Conservation (phyloP, 257 asterid species). For the Sherardia arvensis region DNA sequence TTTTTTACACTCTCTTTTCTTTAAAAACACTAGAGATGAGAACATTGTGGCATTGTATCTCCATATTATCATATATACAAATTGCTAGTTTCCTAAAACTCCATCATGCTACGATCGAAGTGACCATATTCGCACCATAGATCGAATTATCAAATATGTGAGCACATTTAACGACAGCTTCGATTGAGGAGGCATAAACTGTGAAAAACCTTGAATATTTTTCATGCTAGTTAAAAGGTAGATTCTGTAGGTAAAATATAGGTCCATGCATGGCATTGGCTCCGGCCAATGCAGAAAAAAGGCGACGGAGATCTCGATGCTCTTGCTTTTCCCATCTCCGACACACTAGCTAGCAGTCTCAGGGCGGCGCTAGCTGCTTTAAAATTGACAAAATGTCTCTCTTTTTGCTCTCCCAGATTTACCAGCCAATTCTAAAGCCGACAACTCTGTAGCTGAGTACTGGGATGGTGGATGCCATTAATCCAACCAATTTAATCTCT, state of each 20-base stretch:
- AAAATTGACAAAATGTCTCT: background rate
- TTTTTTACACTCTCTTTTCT: too few relatives aligned
- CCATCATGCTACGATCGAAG: too few relatives aligned
- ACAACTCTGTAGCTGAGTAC: background rate
- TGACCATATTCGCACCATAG: too few relatives aligned
- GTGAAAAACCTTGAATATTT: background rate
- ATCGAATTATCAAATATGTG: too few relatives aligned
- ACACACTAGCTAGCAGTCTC: background rate
- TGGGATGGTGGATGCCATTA: background rate
- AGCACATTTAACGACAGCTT: background rate
- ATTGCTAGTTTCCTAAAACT: too few relatives aligned
- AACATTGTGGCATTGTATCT: too few relatives aligned
- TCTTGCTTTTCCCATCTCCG: background rate
- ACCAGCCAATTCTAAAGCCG: background rate
- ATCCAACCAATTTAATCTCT: background rate
- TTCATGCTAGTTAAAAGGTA: too few relatives aligned
- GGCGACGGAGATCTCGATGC: too few relatives aligned
- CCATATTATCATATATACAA: too few relatives aligned
- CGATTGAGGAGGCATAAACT: conserved; percentile 2
- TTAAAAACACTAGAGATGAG: too few relatives aligned
- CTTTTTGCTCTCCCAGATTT: background rate
- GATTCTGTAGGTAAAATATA: background rate
- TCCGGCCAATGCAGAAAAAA: conserved; percentile 1
- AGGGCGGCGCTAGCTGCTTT: background rate
- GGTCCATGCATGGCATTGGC: conserved; percentile 1